Evolutionary conservation across 352 stramenopile species (phyloP), one percentile per base, ranked within the genome.

Genomic region (Phytophthora idaei): DNA sequence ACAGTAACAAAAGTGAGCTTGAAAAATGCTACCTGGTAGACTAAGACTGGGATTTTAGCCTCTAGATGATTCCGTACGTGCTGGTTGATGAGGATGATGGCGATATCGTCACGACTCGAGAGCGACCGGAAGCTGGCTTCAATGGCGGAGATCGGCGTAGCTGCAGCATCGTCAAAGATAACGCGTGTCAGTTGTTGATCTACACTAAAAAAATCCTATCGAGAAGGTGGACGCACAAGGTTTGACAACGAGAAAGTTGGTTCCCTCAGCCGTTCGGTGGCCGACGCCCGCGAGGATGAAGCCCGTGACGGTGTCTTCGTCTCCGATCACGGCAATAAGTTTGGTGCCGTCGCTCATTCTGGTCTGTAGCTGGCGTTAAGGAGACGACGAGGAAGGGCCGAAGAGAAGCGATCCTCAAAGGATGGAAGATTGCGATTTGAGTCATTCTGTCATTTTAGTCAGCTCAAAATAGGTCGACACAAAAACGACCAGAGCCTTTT

Each of bases 41-140:
- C 10, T 42, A 10, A 42, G 36, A 42, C 1, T 42, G 12, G 2
- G 36, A 21, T 21, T 21, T 21, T 21, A 21, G 21, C 21, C 3
- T 42, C 28, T 3, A 42, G 8, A 34, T n/a, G n/a, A 11, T 12
- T 6, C 65, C 85, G 46, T 76, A 96, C 91, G 65, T 99, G 97
- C 79, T 99, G 97, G 80, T 99, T 99, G 71, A 99, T 99, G 25
- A 99, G 86, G 61, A 99, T 97, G 61, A 99, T 99, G 39, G 90
- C 97, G 62, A 99, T 90, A 80, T 99, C 97, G 71, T 99, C 90
- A 46, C 97, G 90, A 47, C 68, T 94, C 32, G 95, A 94, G 36
- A 99, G 90, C 31, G 78, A 80, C 52, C 95, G 93, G 77, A 99
- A 99, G 27, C 89, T 93, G 42, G 97, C 81, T 67, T 98, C 90